These are phyloP conservation scores for Blastobotrys petasosporus DNA, from an alignment of 1,139 yeast species.

Conservation along the genomic window DNA sequence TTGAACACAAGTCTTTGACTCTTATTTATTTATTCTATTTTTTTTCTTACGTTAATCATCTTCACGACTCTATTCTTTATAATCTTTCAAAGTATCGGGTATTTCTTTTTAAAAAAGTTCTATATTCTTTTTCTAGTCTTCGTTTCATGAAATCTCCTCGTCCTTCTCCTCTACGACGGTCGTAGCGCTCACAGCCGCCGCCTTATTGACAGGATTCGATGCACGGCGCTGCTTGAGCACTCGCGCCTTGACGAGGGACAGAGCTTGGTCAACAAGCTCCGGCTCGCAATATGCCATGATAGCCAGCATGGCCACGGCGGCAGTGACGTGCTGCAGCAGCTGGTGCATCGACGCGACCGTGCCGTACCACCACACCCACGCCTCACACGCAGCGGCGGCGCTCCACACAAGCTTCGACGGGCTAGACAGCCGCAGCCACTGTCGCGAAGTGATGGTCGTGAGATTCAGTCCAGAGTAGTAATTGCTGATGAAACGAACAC, in stretches of 20 bases:
- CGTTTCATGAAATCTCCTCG: neutral
- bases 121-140: conserved; percentile 1
- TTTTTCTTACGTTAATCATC: neutral
- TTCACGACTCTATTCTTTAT: conserved; percentile 3
- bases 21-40: neutral
- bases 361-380: conserved; percentile 5
- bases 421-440: conserved; percentile 10
- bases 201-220: neutral
- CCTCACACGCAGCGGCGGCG: conserved; percentile 8
- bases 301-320: conserved; percentile 6
- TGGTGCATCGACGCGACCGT: neutral
- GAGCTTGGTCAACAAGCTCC: conserved; percentile 8
- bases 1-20: conserved; percentile 1
- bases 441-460: conserved; percentile 4
- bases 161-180: conserved; percentile 7
- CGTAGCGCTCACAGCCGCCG: conserved; percentile 1
- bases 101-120: neutral
- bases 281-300: conserved; percentile 14
- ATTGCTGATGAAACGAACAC: conserved; percentile 26
- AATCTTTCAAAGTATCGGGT: conserved; percentile 2
- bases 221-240: conserved; percentile 1
- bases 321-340: conserved; percentile 4
- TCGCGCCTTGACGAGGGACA: neutral
- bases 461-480: conserved; percentile 19
- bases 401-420: conserved; percentile 9